Evolutionary conservation across 2,329 filamentous ascomycete species (phyloP).

Genomic region (Leptographium procerum): DNA sequence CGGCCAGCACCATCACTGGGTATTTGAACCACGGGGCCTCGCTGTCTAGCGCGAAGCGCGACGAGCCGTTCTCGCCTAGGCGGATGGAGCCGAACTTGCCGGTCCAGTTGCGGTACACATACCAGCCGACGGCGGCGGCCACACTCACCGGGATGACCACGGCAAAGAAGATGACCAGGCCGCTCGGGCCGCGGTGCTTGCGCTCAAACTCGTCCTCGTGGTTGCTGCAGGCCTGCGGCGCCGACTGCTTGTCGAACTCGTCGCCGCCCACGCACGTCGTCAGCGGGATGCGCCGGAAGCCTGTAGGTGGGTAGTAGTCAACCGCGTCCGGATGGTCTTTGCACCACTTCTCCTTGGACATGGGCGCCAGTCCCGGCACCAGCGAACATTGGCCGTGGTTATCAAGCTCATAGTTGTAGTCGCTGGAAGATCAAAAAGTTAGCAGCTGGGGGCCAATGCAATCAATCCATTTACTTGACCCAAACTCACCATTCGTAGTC

Average conservation of each 20-base stretch:
- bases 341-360: constrained; percentile 40
- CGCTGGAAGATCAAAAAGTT: constrained; percentile 38
- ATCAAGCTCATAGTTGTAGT: constrained; percentile 85
- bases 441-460: no score
- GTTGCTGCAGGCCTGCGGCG: constrained; percentile 56
- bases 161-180: constrained; percentile 66
- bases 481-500: constrained; percentile 81
- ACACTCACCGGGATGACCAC: constrained; percentile 63
- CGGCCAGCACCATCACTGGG: constrained; percentile 63
- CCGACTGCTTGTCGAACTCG: constrained; percentile 58
- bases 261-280: constrained; percentile 72
- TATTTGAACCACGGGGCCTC: constrained; percentile 72
- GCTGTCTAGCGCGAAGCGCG: constrained; percentile 37
- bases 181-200: constrained; percentile 55
- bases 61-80: constrained; percentile 55
- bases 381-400: constrained; percentile 63
- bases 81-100: constrained; percentile 87
- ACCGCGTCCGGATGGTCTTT: constrained; percentile 51
- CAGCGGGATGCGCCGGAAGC: constrained; percentile 80
- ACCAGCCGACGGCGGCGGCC: constrained; percentile 69
- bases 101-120: constrained; percentile 73
- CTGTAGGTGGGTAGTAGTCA: constrained; percentile 75
- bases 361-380: constrained; percentile 59
- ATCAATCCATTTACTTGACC: background rate
- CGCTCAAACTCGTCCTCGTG: constrained; percentile 71